phyloP scores from a whole-genome alignment of 352 stramenopile species.

The Plasmopara muralis region DNA sequence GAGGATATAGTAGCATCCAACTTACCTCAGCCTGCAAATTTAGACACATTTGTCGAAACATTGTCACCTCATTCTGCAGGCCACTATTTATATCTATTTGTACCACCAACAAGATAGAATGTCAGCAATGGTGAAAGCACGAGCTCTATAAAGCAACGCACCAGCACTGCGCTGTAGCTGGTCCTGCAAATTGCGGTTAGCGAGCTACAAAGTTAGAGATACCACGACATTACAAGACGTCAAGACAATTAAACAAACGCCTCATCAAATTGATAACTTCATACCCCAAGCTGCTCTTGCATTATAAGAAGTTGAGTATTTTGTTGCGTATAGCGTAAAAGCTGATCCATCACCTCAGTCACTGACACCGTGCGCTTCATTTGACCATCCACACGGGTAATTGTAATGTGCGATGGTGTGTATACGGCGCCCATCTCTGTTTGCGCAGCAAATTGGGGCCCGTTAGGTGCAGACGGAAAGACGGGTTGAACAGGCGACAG shows the following conservation, averaged over 20 bases:
- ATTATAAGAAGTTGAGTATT: constrained; percentile 55
- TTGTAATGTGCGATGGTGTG: constrained; percentile 60
- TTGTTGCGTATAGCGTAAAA: constrained; percentile 59
- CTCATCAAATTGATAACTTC: constrained; percentile 4
- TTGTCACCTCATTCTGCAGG: constrained; percentile 72
- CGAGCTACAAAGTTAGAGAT: constrained; percentile 27
- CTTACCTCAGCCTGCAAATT: constrained; percentile 71
- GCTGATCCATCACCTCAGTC: constrained; percentile 75
- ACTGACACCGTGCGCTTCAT: constrained; percentile 68
- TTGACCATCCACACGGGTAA: constrained; percentile 66
- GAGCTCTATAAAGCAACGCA: constrained; percentile 22
- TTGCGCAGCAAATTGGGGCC: constrained; percentile 21
- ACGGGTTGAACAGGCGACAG: constrained; percentile 2
- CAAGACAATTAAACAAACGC: constrained; percentile 1
- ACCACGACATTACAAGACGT: constrained; percentile 1
- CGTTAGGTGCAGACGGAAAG: constrained; percentile 3
- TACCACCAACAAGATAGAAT: constrained; percentile 13
- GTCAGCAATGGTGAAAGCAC: constrained; percentile 9
- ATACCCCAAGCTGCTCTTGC: constrained; percentile 61
- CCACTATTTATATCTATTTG: constrained; percentile 48
- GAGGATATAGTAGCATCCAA: constrained; percentile 8
- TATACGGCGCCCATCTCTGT: constrained; percentile 50
- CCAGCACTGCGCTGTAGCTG: constrained; percentile 52
- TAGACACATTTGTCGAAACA: constrained; percentile 80
- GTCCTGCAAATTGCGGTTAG: constrained; percentile 65